Evolutionary conservation across 2,329 filamentous ascomycete species (phyloP).

Genomic region (Scorias spongiosa): DNA sequence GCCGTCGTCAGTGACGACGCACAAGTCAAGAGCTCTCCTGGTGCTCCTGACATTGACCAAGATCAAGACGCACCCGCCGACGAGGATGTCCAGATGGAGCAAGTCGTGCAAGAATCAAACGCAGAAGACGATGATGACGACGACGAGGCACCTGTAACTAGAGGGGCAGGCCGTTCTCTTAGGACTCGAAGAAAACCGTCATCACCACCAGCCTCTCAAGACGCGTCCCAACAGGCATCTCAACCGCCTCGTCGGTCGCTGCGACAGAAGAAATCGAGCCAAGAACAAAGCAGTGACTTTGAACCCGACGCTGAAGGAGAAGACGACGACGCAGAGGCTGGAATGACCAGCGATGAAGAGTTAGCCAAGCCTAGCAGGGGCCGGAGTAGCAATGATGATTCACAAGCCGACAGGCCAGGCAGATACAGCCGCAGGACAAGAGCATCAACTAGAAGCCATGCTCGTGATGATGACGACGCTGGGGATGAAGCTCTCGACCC

Average conservation of each 20-base stretch:
- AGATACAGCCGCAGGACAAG: constrained; percentile 34
- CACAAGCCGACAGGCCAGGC: constrained; percentile 31
- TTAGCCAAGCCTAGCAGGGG: constrained; percentile 26
- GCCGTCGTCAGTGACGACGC: constrained; percentile 11
- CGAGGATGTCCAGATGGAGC: constrained; percentile 18
- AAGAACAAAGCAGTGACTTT: constrained; percentile 48
- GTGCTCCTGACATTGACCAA: constrained; percentile 12
- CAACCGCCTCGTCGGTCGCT: constrained; percentile 23
- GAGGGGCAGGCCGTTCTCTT: constrained; percentile 26
- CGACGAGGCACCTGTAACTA: constrained; percentile 35
- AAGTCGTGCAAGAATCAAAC: constrained; percentile 28
- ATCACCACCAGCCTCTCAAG: constrained; percentile 16
- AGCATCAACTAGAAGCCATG: constrained; percentile 30
- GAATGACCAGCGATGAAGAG: constrained; percentile 31
- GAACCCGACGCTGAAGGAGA: constrained; percentile 44
- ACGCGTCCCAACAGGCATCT: constrained; percentile 16
- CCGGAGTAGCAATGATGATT: constrained; percentile 32
- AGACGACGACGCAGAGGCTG: constrained; percentile 35
- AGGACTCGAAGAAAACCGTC: constrained; percentile 16
- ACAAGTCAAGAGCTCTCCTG: constrained; percentile 17
- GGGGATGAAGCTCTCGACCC: constrained; percentile 32
- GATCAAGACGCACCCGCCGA: constrained; percentile 20
- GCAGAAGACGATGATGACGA: constrained; percentile 32
- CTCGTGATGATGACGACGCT: constrained; percentile 25
- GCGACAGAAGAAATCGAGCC: constrained; percentile 25